Evolutionary conservation across 1,139 yeast species (phyloP).

Genomic region (Scheffersomyces insectosa): DNA sequence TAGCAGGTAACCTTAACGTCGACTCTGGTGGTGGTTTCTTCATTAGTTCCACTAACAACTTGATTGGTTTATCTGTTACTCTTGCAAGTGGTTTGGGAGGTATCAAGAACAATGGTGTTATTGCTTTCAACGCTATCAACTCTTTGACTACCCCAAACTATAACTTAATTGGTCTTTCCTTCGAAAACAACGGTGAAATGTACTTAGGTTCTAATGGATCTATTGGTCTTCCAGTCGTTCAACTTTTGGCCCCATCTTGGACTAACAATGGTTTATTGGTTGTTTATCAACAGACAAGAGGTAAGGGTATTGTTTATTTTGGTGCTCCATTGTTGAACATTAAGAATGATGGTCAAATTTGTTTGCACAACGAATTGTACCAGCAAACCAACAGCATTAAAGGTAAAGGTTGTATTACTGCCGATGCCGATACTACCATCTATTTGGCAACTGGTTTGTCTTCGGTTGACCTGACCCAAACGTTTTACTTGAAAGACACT

Average conservation of each 20-base stretch:
- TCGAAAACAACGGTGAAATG: conserved; percentile 12
- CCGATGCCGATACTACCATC: conserved; percentile 15
- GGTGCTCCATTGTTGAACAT: conserved; percentile 13
- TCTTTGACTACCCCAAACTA: conserved; percentile 12
- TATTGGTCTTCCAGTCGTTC: conserved; percentile 14
- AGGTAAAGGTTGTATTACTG: conserved; percentile 24
- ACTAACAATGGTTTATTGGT: conserved; percentile 19
- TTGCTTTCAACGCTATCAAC: conserved; percentile 13
- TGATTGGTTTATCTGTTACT: conserved; percentile 9
- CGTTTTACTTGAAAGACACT: conserved; percentile 15
- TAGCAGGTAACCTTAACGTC: conserved; percentile 22
- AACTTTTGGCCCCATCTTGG: conserved; percentile 17
- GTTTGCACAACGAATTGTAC: conserved; percentile 20
- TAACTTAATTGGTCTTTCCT: conserved; percentile 7
- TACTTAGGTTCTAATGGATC: conserved; percentile 5
- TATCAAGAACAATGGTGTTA: conserved; percentile 12
- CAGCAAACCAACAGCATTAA: conserved; percentile 15
- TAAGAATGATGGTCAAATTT: conserved; percentile 21
- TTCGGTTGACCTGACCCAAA: conserved; percentile 13
- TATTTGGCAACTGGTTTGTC: conserved; percentile 15
- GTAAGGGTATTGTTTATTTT: conserved; percentile 15
- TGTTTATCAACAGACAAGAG: conserved; percentile 14
- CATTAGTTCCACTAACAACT: conserved; percentile 12
- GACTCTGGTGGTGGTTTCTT: conserved; percentile 29
- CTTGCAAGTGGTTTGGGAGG: conserved; percentile 8